A percentile compares a stretch with the other conserved stretches of the same genome.
These are phyloP conservation scores for Epichloe festucae DNA, from an alignment of 2,329 filamentous ascomycete genomes.

Conservation along the genomic window DNA sequence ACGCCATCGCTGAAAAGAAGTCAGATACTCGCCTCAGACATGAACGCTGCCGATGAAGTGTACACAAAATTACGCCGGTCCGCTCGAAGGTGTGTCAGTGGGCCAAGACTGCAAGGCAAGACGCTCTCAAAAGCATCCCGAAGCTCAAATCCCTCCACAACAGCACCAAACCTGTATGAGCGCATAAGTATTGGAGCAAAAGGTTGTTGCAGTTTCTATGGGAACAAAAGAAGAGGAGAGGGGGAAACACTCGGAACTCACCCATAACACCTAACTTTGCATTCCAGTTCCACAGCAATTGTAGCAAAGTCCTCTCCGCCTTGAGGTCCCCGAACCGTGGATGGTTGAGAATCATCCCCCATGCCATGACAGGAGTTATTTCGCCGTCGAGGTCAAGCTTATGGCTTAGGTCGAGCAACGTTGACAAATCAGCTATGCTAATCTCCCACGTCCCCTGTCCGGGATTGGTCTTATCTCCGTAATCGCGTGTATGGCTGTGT, in stretches of 20 bases:
- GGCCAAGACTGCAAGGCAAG: conserved; percentile 11
- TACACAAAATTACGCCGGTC: not conserved
- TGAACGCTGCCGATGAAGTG: not conserved
- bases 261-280: conserved; percentile 89
- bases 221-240: not conserved
- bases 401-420: conserved; percentile 71
- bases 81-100: conserved; percentile 1
- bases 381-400: conserved; percentile 75
- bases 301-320: conserved; percentile 53
- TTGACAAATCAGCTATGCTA: conserved; percentile 62
- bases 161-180: conserved; percentile 42
- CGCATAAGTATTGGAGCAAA: not conserved
- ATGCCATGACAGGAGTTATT: conserved; percentile 92
- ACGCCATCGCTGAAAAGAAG: not conserved
- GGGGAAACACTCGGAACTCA: conserved; percentile 31
- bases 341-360: conserved; percentile 67
- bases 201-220: not conserved
- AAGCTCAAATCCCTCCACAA: conserved; percentile 56
- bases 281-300: conserved; percentile 59
- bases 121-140: conserved; percentile 64
- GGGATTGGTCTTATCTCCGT: conserved; percentile 18
- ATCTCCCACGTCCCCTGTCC: conserved; percentile 69
- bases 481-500: conserved; percentile 24
- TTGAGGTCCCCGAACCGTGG: conserved; percentile 54
- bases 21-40: not conserved